Base-by-base conservation (phyloP, 768 basidiomycete genomes). In the Tricholoma flavovirens region DNA sequence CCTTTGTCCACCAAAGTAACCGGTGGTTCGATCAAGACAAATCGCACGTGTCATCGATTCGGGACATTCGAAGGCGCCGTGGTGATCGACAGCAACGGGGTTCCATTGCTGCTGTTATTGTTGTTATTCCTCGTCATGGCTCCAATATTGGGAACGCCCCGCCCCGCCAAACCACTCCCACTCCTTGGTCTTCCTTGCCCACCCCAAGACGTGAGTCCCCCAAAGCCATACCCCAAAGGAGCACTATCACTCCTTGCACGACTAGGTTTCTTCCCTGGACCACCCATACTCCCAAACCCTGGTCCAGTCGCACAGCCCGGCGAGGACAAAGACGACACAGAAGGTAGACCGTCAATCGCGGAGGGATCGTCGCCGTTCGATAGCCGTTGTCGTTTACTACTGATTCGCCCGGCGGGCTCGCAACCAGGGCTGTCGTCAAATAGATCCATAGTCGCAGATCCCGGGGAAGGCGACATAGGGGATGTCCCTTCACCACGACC, bases 161-260 rank as follows among this genome's bases (percentile, higher is more conserved):
- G 65, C 49, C 69, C 69, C 35, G 72, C 70, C 59, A 81, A 61
- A 19, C 78, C 78, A 60, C 79, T 81, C 35, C 80, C 80, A 56
- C 80, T 82, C 62, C 80, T 71, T 51, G 80, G 80, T 29, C 79
- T 57, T 11, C 75, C 76, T 49, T 64, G 64, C 54, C 64, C 63
- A 38, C 65, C 64, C 32, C 75, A 69, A 60, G 22, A 15, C 19
- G 49, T 33, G 54, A 64, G 57, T 43, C 59, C 63, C 53, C 63
- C 72, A 46, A 69, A 62, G 48, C 68, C 78, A 63, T 84, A 83
- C 42, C 84, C 84, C 32, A 88, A 68, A 36, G 86, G 86, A 15
- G 86, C 82, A 30, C 81, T 83, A 63, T 88, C 86, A 62, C 84
- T 86, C 63, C 86, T 70, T 30, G 84, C 84, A n/a, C 86, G 75